Evolutionary conservation across 768 basidiomycete species (phyloP).

Genomic region (Agrocybe pediades): DNA sequence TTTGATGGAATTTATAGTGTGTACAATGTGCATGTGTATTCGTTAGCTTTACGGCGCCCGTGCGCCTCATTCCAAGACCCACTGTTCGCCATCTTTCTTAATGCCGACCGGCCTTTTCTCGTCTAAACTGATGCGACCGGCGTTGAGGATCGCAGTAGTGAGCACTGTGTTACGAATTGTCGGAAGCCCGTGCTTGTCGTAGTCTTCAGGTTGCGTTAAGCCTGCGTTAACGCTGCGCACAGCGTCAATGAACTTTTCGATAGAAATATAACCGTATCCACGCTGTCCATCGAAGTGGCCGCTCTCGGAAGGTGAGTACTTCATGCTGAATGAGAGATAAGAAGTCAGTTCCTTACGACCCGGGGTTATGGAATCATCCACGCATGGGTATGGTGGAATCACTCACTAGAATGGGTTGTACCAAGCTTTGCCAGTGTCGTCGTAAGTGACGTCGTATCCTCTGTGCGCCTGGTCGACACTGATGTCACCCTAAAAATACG

Average conservation of each 20-base stretch:
- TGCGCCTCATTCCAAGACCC: constrained; percentile 61
- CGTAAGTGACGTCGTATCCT: constrained; percentile 88
- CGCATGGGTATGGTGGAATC: constrained; percentile 8
- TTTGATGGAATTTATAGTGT: no score
- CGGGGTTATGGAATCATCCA: constrained; percentile 1
- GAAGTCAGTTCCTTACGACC: constrained; percentile 9
- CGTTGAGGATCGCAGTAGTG: constrained; percentile 87
- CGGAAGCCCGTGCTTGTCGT: constrained; percentile 79
- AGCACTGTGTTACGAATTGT: constrained; percentile 89
- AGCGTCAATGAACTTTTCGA: constrained; percentile 91
- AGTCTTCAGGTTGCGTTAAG: constrained; percentile 63
- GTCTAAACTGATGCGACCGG: constrained; percentile 87
- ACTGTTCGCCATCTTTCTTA: constrained; percentile 61
- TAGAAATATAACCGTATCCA: constrained; percentile 90
- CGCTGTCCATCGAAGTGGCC: constrained; percentile 95
- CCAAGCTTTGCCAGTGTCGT: constrained; percentile 83
- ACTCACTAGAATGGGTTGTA: constrained; percentile 92
- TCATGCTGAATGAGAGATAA: constrained; percentile 61
- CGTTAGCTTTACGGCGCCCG: neutral
- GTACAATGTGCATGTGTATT: no score
- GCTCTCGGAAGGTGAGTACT: constrained; percentile 88
- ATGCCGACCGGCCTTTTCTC: constrained; percentile 86
- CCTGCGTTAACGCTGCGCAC: constrained; percentile 78
- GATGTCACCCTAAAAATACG: constrained; percentile 76
- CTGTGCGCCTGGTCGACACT: constrained; percentile 92